Percentiles rank a stretch among this genome's conserved stretches.
Evolutionary conservation across 23 red algal genomes (phyloP).

Genomic region (Gracilaria vermiculophylla): DNA sequence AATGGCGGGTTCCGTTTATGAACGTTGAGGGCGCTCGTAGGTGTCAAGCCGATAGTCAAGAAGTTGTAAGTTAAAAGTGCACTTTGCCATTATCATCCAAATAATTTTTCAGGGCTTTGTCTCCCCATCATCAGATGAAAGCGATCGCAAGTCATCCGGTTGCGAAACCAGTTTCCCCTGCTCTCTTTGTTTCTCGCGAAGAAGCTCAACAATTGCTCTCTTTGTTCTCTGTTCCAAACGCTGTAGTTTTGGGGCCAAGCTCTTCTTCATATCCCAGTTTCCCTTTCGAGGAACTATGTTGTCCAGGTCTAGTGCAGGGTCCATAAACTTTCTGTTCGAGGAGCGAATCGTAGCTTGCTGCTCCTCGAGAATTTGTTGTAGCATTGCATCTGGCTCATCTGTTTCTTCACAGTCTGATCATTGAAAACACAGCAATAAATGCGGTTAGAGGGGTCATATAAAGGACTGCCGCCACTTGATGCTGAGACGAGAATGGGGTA

Average conservation of each 20-base stretch:
- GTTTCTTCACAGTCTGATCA: constrained; percentile 46
- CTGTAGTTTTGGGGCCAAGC: constrained; percentile 32
- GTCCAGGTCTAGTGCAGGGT: constrained; percentile 36
- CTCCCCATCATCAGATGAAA: constrained; percentile 4
- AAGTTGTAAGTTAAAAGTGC: not conserved
- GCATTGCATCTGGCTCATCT: constrained; percentile 15
- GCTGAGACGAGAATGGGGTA: not conserved
- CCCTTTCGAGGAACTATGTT: constrained; percentile 50
- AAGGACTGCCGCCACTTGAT: not conserved
- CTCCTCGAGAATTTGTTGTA: constrained; percentile 39
- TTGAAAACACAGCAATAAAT: not conserved
- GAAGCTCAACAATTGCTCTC: constrained; percentile 17
- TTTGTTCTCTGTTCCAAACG: constrained; percentile 54
- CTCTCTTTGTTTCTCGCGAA: not conserved
- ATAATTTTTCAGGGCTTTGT: no score
- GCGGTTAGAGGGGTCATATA: not conserved
- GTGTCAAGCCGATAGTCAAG: not conserved
- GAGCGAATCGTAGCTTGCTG: constrained; percentile 14
- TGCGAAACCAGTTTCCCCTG: not conserved
- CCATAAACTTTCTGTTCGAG: constrained; percentile 39
- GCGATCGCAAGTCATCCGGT: not conserved
- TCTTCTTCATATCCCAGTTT: constrained; percentile 59
- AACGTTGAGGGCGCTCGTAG: not conserved
- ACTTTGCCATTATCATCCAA: not conserved
- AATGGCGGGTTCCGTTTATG: not conserved